Evolutionary conservation across 306 rosid genomes (phyloP), one percentile per base, ranked within the genome.

Genomic region (Nissolia schottii): DNA sequence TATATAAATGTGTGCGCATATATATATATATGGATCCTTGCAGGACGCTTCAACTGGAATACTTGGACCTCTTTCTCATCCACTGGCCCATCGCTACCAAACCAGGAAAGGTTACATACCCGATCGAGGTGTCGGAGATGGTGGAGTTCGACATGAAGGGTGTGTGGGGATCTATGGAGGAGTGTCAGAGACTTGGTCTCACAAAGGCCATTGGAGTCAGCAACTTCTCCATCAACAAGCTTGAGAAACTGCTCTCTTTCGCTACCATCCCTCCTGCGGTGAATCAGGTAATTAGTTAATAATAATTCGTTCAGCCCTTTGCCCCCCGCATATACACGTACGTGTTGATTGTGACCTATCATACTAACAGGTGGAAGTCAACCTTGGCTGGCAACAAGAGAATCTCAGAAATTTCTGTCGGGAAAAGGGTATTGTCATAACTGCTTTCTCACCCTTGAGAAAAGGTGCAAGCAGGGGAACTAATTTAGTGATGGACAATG

Each of bases 141-240:
- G 74, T 80, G 1, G 77, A 76, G 1, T 80, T 93, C 53, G 96
- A 90, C 68, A 8, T 90, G 23, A 67, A 87, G 51, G 85, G 87
- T 7, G 93, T 90, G 14, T 93, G 98, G 98, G 80, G 55, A 48
- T 85, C 80, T 27, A 82, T 93, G 96, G 96, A 93, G 71, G 90
- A 85, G 56, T 84, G 90, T 69, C 78, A 88, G 50, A 85, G 46
- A 22, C 84, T 90, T 19, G 96, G 96, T 12, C 96, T 93, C 73
- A 78, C 98, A 9, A 93, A 86, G 76, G 88, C 82, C 51, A 88
- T 93, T 32, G 98, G 98, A 8, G 96, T 81, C 14, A 85, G 96
- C 78, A 93, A 93, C 79, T 90, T 93, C 93, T 86, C 98, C 5
- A 19, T 79, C 75, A 82, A 69, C 20, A 83, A 69, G 84, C 96